Evolutionary conservation across 176 grass and related monocot species (phyloP), one percentile per base, ranked within the genome.

Genomic region (Saccharum spontaneum): DNA sequence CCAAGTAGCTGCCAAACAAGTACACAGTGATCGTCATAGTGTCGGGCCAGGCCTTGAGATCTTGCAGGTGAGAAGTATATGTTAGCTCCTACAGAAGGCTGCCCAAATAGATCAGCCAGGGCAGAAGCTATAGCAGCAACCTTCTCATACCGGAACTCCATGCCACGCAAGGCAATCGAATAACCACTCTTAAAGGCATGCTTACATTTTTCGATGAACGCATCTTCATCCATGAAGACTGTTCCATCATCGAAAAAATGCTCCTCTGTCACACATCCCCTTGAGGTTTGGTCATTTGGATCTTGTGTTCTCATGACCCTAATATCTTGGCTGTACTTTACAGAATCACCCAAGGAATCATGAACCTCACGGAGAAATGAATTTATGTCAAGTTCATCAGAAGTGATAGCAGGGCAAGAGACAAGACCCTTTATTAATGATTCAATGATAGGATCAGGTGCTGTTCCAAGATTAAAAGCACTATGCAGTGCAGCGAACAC

Each of bases 11-110:
- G 93, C 91, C 89, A 95, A 64, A 98, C 93, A 86, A 98, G 83
- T 84, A 98, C 93, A 40, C 96, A 98, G 77, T 94, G 93, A 78
- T 98, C 96, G 16, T 98, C 96, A 82, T 92, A 98, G 37, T 98
- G 93, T 46, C 73, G 69, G 3, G 87, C 85, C 67, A 98, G 81
- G 24, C 96, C 96, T 76, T 98, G 96, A 30, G 93, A 89, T 23
- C 87, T 71, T 88, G 83, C 82, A 71, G 93, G 96, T 10, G 93
- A 95, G 71, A 95, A 84, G 83, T 98, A 98, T 76, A 94, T 85
- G 30, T 98, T 98, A 33, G 90, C 93, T 71, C 96, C 91, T 11
- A 95, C 88, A 69, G 91, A 98, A 70, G 96, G 96, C 65, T 95
- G 93, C 43, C 96, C 96, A 85, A 98, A 93, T 60, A 98, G 79